Conservation (phyloP, 176 grass and related monocot species). For the Hyparrhenia diplandra region DNA sequence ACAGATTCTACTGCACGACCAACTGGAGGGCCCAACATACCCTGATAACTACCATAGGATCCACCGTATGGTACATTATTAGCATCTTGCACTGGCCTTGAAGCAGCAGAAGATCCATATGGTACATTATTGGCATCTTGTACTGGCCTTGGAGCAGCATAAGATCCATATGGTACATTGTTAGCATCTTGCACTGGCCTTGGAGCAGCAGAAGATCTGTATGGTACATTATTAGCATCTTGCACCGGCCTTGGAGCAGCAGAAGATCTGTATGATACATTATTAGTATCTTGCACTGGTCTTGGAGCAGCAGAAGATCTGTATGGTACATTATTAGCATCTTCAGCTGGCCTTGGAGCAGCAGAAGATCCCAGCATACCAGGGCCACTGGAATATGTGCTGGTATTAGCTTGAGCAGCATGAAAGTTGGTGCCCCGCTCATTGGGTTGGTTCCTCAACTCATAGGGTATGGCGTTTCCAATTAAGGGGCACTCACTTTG, state of each 20-base stretch:
- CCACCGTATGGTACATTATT: slow-evolving; percentile 49
- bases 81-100: slow-evolving; percentile 20
- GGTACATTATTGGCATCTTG: too few relatives aligned
- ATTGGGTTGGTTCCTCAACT: neutral
- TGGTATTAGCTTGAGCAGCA: slow-evolving; percentile 36
- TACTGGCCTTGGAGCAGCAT: too few relatives aligned
- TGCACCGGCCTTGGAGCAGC: too few relatives aligned
- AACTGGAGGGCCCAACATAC: slow-evolving; percentile 9
- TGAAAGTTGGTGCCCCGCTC: slow-evolving; percentile 20
- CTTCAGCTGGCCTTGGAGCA: slow-evolving; percentile 21
- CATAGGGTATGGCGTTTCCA: slow-evolving; percentile 54
- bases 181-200: too few relatives aligned
- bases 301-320: slow-evolving; percentile 27
- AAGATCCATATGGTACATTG: too few relatives aligned
- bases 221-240: too few relatives aligned
- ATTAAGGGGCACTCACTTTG: slow-evolving; percentile 44
- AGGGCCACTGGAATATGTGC: slow-evolving; percentile 19
- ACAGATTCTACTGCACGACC: slow-evolving; percentile 28
- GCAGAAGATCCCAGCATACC: slow-evolving; percentile 27
- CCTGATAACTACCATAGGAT: slow-evolving; percentile 31
- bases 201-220: too few relatives aligned
- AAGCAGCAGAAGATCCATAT: slow-evolving; percentile 20
- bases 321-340: slow-evolving; percentile 42
- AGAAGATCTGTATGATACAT: too few relatives aligned
- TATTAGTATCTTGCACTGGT: slow-evolving; percentile 32